These are phyloP conservation scores for Pichia norvegensis DNA, from an alignment of 1,139 yeast genomes.

Conservation along the genomic window DNA sequence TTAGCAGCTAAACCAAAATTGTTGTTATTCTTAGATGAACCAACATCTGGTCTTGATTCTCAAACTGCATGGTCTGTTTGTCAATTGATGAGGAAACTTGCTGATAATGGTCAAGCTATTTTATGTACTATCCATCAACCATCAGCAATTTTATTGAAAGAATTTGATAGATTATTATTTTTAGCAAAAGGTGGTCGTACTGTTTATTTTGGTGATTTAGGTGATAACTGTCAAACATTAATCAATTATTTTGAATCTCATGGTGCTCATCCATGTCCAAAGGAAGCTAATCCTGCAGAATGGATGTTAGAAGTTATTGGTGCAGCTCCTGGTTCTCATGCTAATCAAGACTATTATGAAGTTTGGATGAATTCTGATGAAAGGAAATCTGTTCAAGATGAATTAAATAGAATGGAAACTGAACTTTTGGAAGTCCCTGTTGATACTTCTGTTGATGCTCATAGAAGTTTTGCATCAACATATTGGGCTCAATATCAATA, in stretches of 20 bases:
- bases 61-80: conserved; percentile 54
- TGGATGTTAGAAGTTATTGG: conserved; percentile 59
- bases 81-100: conserved; percentile 42
- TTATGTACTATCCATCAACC: conserved; percentile 56
- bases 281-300: conserved; percentile 58
- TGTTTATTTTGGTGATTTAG: conserved; percentile 64
- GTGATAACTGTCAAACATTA: conserved; percentile 42
- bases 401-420: conserved; percentile 26
- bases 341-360: conserved; percentile 40
- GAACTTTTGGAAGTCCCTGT: conserved; percentile 17
- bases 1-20: conserved; percentile 49
- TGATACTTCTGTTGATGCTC: conserved; percentile 28
- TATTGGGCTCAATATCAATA: conserved; percentile 40
- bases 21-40: conserved; percentile 48
- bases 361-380: conserved; percentile 40
- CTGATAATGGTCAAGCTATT: conserved; percentile 50
- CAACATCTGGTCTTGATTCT: conserved; percentile 54
- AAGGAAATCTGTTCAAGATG: conserved; percentile 21
- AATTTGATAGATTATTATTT: conserved; percentile 44
- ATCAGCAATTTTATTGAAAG: conserved; percentile 48
- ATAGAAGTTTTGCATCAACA: conserved; percentile 45
- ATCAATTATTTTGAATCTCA: conserved; percentile 48
- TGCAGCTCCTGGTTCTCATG: conserved; percentile 53
- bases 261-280: conserved; percentile 37
- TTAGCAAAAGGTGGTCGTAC: conserved; percentile 54